Conservation (phyloP, 2,329 filamentous ascomycete genomes). For the Trichoderma brevicompactum region DNA sequence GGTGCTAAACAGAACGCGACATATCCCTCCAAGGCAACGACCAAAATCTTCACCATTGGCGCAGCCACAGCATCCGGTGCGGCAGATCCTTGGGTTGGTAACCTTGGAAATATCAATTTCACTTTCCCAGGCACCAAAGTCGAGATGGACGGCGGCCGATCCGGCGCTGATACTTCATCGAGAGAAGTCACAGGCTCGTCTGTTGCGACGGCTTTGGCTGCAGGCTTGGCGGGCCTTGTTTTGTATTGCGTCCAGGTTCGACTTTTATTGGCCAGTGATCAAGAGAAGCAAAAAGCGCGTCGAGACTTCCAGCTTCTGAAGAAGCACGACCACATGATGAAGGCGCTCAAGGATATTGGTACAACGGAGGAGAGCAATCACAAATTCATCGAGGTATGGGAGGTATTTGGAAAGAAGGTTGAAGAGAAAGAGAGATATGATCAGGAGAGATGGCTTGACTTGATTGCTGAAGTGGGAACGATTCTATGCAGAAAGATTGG, state of each 20-base stretch:
- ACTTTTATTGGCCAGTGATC: conserved; percentile 25
- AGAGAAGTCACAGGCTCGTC: conserved; percentile 34
- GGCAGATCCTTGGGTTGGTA: conserved; percentile 31
- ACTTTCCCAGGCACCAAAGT: conserved; percentile 40
- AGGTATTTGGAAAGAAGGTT: conserved; percentile 34
- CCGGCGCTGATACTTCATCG: not conserved
- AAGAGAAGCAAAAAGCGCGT: conserved; percentile 31
- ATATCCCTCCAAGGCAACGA: conserved; percentile 31
- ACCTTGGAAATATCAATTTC: conserved; percentile 37
- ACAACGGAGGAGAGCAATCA: conserved; percentile 33
- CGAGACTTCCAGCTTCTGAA: conserved; percentile 28
- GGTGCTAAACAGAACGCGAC: conserved; percentile 30
- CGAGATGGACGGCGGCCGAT: conserved; percentile 23
- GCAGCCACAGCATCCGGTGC: conserved; percentile 32
- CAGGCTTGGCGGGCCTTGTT: conserved; percentile 40
- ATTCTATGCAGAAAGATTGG: conserved; percentile 28
- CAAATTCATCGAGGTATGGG: conserved; percentile 39
- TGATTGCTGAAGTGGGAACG: conserved; percentile 30
- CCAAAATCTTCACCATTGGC: conserved; percentile 39
- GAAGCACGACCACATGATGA: conserved; percentile 32
- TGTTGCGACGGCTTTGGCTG: conserved; percentile 40
- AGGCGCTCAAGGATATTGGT: conserved; percentile 32
- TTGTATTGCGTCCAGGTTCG: conserved; percentile 37
- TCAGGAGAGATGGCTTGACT: conserved; percentile 30
- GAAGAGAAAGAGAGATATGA: conserved; percentile 31